phyloP scores from a whole-genome alignment of 148 eudicot genomes.

The Vaccinium darrowii region DNA sequence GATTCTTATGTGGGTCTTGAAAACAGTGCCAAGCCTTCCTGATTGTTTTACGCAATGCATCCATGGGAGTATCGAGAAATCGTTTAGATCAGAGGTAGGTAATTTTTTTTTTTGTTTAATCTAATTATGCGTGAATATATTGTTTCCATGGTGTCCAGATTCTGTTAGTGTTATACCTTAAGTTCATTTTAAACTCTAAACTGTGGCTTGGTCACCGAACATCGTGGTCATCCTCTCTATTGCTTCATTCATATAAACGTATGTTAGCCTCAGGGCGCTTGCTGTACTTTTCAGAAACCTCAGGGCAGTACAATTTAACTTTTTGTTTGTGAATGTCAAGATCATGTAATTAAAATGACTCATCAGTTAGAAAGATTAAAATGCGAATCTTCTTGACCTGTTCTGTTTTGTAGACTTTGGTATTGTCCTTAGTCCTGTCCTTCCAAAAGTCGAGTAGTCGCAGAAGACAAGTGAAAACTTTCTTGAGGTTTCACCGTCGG shows the following conservation, averaged over 20 bases:
- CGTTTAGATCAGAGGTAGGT: slow-evolving; percentile 48
- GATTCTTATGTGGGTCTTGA: slow-evolving; percentile 71
- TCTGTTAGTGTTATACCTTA: background rate
- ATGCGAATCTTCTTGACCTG: background rate
- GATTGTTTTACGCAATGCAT: slow-evolving; percentile 68
- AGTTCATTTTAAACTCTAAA: background rate
- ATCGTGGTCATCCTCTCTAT: background rate
- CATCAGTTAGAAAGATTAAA: background rate
- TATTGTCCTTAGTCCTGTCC: background rate
- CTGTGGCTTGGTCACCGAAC: background rate
- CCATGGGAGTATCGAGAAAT: slow-evolving; percentile 44
- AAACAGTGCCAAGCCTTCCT: slow-evolving; percentile 64
- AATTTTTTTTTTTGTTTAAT: background rate
- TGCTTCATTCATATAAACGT: background rate
- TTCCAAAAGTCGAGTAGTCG: background rate
- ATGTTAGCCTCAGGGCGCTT: background rate
- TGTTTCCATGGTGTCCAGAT: background rate
- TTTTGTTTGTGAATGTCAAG: background rate
- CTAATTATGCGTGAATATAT: background rate
- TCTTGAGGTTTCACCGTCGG: no score
- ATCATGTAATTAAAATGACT: background rate
- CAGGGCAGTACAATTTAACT: background rate
- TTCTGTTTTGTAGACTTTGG: background rate
- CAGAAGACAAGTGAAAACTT: no score
- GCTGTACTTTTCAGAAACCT: background rate